Evolutionary conservation across 108 stramenopile genomes (phyloP).

Genomic region (Craspedostauros australis): DNA sequence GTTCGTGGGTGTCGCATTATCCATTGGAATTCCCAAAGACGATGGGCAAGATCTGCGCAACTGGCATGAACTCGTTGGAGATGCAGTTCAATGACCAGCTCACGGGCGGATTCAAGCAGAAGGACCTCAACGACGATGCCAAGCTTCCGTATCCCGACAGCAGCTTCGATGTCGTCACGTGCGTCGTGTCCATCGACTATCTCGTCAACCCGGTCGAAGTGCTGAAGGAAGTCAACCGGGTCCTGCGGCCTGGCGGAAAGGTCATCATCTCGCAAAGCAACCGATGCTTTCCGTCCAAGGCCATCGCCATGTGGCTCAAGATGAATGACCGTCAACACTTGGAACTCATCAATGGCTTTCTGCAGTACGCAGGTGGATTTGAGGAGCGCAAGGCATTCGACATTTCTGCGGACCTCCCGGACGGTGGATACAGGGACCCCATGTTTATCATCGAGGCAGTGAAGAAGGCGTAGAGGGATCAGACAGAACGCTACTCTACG

Average conservation of each 20-base stretch:
- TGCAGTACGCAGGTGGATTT: conserved; percentile 79
- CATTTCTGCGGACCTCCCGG: conserved; percentile 63
- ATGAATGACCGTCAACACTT: conserved; percentile 94
- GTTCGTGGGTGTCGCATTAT: conserved; percentile 89
- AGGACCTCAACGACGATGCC: conserved; percentile 84
- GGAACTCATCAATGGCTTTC: conserved; percentile 82
- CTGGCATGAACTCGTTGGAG: conserved; percentile 87
- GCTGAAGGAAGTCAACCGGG: conserved; percentile 83
- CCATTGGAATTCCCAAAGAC: conserved; percentile 71
- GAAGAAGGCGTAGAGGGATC: no score
- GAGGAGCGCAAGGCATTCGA: conserved; percentile 62
- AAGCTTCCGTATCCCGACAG: conserved; percentile 68
- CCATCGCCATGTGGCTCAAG: conserved; percentile 88
- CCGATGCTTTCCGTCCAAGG: conserved; percentile 92
- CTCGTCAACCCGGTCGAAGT: conserved; percentile 82
- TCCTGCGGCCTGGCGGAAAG: conserved; percentile 86
- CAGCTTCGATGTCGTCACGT: conserved; percentile 89
- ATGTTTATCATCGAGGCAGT: conserved; percentile 75
- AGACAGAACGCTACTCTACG: no score
- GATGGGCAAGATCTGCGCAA: conserved; percentile 72
- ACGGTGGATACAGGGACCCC: conserved; percentile 53
- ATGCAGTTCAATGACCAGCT: conserved; percentile 89
- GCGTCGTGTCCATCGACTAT: conserved; percentile 94
- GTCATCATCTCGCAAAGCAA: conserved; percentile 90
- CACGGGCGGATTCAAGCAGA: conserved; percentile 74